Evolutionary conservation across 306 rosid species (phyloP).

Genomic region (Pyrus pyrifolia): DNA sequence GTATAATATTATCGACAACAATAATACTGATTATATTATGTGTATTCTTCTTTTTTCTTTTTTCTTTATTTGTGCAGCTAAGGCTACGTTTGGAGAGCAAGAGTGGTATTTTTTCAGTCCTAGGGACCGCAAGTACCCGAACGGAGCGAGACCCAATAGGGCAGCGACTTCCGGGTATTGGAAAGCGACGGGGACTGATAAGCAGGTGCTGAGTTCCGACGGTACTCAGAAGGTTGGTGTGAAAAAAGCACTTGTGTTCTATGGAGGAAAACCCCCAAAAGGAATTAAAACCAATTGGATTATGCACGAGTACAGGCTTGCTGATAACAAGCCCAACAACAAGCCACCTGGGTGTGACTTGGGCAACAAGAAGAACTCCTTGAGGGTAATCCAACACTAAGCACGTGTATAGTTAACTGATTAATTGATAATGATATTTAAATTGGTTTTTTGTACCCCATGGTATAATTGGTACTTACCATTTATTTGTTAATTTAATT

Average conservation of each 20-base stretch:
- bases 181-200: constrained; percentile 97
- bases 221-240: constrained; percentile 79
- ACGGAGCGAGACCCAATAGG: constrained; percentile 89
- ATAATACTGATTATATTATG: not conserved
- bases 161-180: constrained; percentile 95
- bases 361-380: constrained; percentile 83
- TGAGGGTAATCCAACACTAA: constrained; percentile 44
- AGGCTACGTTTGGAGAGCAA: constrained; percentile 88
- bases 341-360: constrained; percentile 69
- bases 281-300: constrained; percentile 96
- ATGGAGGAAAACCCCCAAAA: constrained; percentile 88
- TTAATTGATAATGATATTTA: not conserved
- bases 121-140: constrained; percentile 89
- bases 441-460: not conserved
- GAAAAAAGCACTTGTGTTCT: constrained; percentile 88
- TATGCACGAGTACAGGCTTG: constrained; percentile 88
- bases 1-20: not conserved
- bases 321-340: constrained; percentile 57
- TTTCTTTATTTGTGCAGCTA: constrained; percentile 34
- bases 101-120: constrained; percentile 98
- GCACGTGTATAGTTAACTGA: not conserved
- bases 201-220: constrained; percentile 58
- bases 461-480: not conserved
- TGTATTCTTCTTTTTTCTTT: not conserved
- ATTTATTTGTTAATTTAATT: not conserved